Conservation (phyloP, 495 filamentous ascomycete genomes). For the Rostrohypoxylon terebratum region DNA sequence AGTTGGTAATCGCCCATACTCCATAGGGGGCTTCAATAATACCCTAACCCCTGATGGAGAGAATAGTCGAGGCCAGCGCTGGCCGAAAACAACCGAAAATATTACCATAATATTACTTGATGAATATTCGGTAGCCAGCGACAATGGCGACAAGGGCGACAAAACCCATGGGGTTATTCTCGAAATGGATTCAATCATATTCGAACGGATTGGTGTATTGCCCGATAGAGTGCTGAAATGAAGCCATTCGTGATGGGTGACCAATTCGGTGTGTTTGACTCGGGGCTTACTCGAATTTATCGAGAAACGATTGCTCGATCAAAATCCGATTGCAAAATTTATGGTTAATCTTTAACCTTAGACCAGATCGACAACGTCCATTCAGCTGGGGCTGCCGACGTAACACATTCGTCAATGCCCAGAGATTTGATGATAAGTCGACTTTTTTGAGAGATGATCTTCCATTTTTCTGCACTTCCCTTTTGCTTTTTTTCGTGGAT, state of each 20-base stretch:
- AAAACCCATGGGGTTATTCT: neutral
- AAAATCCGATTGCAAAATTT: slow-evolving; percentile 22
- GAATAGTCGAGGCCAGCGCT: slow-evolving; percentile 18
- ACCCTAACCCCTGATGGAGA: slow-evolving; percentile 13
- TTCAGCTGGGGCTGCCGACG: slow-evolving; percentile 27
- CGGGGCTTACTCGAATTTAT: slow-evolving; percentile 43
- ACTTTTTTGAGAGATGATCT: neutral
- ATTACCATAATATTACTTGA: slow-evolving; percentile 43
- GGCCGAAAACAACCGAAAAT: slow-evolving; percentile 35
- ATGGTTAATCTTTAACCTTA: slow-evolving; percentile 17
- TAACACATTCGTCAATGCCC: slow-evolving; percentile 37
- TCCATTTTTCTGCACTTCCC: neutral
- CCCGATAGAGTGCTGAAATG: slow-evolving; percentile 30
- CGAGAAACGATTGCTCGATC: slow-evolving; percentile 43
- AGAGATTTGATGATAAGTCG: slow-evolving; percentile 13
- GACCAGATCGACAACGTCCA: slow-evolving; percentile 19
- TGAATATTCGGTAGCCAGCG: slow-evolving; percentile 21
- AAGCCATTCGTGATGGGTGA: slow-evolving; percentile 31
- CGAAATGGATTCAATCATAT: neutral
- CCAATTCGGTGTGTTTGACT: slow-evolving; percentile 18
- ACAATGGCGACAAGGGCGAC: neutral
- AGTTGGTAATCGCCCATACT: slow-evolving; percentile 14
- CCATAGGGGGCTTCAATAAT: neutral
- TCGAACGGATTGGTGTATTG: neutral
- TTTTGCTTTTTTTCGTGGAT: neutral